phyloP scores from a whole-genome alignment of 192 early-diverging fungal genomes.

The Backusella westeae region DNA sequence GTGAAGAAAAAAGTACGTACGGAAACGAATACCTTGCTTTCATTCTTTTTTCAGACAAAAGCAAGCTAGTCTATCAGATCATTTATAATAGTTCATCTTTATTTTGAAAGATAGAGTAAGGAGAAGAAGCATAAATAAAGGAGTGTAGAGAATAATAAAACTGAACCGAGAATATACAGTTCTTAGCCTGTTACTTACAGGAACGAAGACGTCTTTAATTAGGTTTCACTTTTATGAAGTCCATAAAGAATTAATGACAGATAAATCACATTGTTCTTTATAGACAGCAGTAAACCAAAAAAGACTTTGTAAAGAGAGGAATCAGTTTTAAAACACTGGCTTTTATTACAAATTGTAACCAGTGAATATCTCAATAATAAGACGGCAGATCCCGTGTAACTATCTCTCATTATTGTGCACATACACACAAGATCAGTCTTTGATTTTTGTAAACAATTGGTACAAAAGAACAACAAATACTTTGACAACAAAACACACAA shows the following conservation, averaged over 20 bases:
- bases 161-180: not conserved
- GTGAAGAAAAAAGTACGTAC: not conserved
- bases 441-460: too few species aligned
- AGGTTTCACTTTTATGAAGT: not conserved
- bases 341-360: too few species aligned
- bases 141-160: not conserved
- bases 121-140: not conserved
- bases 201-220: not conserved
- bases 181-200: not conserved
- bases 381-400: too few species aligned
- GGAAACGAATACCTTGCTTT: not conserved
- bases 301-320: too few species aligned
- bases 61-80: not conserved
- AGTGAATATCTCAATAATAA: too few species aligned
- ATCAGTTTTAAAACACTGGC: too few species aligned
- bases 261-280: too few species aligned
- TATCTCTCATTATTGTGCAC: too few species aligned
- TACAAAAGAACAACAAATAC: not conserved
- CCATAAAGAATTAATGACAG: too few species aligned
- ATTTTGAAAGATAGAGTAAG: not conserved
- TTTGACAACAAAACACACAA: not conserved
- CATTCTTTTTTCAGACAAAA: not conserved
- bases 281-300: too few species aligned
- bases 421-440: too few species aligned
- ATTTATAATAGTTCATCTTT: not conserved